Evolutionary conservation across 139 green algal genomes (phyloP).

Genomic region (Auxenochlorella pyrenoidosa): DNA sequence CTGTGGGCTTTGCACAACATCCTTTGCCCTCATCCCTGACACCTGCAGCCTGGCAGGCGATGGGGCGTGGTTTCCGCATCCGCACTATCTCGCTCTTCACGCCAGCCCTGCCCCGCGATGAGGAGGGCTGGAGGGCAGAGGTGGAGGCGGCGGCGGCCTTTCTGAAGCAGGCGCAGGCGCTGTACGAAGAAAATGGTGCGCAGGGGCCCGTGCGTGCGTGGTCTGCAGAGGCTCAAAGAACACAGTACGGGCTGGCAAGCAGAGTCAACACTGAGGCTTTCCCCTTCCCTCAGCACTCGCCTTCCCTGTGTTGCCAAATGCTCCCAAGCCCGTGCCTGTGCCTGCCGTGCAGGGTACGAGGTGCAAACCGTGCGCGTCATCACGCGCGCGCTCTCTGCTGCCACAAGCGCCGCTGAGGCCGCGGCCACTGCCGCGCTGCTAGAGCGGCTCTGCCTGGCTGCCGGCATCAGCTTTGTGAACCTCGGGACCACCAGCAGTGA

Average conservation of each 20-base stretch:
- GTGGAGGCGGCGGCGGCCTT: conserved; percentile 33
- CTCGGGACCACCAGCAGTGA: not conserved
- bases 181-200: conserved; percentile 23
- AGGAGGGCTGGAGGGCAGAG: not conserved
- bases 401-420: not conserved
- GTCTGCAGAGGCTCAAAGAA: too few species aligned
- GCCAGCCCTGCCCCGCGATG: not conserved
- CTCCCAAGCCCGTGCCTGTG: too few species aligned
- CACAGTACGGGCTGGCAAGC: too few species aligned
- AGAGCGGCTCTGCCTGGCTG: conserved; percentile 14
- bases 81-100: conserved; percentile 44
- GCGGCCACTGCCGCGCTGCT: conserved; percentile 14
- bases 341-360: conserved; percentile 49
- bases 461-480: conserved; percentile 40
- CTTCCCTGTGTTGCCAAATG: not conserved
- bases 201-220: too few species aligned
- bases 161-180: conserved; percentile 18
- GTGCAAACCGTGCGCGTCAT: conserved; percentile 60
- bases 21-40: too few species aligned
- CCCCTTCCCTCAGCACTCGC: too few species aligned
- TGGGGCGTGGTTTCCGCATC: conserved; percentile 4
- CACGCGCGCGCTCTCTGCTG: conserved; percentile 37
- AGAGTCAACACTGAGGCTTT: too few species aligned
- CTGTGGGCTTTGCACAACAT: too few species aligned
- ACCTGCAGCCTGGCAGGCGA: not conserved